Evolutionary conservation across 805 yeast species (phyloP).

Genomic region (Ogataea methylovora): DNA sequence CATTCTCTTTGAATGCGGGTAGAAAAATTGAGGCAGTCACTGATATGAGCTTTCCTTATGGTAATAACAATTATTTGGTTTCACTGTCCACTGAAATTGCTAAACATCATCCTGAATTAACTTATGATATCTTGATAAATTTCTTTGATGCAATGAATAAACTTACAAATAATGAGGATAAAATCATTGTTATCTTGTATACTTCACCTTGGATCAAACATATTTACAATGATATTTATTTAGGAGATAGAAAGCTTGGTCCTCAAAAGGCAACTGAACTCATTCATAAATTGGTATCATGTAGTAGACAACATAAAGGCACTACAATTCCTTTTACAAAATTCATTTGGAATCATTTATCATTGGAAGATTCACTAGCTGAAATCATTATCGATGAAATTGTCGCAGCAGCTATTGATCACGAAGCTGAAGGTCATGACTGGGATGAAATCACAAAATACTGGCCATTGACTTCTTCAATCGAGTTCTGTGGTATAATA

Average conservation of each 20-base stretch:
- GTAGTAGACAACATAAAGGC: conserved; percentile 42
- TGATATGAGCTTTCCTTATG: conserved; percentile 61
- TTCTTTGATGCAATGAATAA: conserved; percentile 45
- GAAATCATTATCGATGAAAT: conserved; percentile 63
- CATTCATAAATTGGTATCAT: conserved; percentile 52
- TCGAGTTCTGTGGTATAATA: conserved; percentile 64
- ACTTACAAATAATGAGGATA: conserved; percentile 25
- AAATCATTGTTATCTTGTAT: conserved; percentile 40
- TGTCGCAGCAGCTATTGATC: conserved; percentile 64
- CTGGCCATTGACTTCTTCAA: conserved; percentile 59
- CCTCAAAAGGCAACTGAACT: conserved; percentile 52
- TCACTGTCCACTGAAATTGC: conserved; percentile 55
- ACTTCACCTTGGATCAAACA: conserved; percentile 72
- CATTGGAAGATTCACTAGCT: conserved; percentile 52
- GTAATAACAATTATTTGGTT: conserved; percentile 53
- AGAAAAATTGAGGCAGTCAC: conserved; percentile 45
- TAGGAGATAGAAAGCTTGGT: conserved; percentile 49
- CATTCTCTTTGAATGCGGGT: conserved; percentile 56
- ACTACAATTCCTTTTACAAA: conserved; percentile 48
- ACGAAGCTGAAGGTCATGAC: conserved; percentile 65
- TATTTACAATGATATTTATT: conserved; percentile 48
- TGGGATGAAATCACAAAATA: conserved; percentile 59
- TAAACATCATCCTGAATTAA: conserved; percentile 43
- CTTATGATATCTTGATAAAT: conserved; percentile 46
- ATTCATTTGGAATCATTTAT: conserved; percentile 60